A percentile compares a stretch with the other conserved stretches of the same genome.
phyloP scores from a whole-genome alignment of 2,329 filamentous ascomycete species.

The Amylocarpus encephaloides region DNA sequence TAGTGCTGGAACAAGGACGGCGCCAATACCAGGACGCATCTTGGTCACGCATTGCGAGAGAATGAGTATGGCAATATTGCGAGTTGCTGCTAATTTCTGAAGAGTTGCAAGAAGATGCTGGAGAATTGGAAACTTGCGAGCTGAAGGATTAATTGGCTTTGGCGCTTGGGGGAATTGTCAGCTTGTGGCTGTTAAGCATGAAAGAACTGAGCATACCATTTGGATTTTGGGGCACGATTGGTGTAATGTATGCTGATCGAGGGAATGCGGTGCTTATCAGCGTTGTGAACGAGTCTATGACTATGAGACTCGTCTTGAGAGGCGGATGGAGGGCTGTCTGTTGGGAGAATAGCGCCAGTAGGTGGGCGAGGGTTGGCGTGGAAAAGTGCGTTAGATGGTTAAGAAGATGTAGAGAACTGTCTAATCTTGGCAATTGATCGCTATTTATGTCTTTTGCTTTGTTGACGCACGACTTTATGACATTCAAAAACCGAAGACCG shows the following conservation, averaged over 20 bases:
- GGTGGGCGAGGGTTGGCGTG: conserved; percentile 52
- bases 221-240: conserved; percentile 17
- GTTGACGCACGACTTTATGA: conserved; percentile 32
- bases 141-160: conserved; percentile 20
- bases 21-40: conserved; percentile 59
- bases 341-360: conserved; percentile 66
- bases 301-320: conserved; percentile 55
- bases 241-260: conserved; percentile 41
- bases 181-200: not conserved
- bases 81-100: conserved; percentile 67
- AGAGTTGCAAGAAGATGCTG: conserved; percentile 63
- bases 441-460: not conserved
- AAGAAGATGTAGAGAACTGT: conserved; percentile 28
- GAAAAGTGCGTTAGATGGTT: conserved; percentile 60
- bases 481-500: conserved; percentile 39
- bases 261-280: conserved; percentile 74
- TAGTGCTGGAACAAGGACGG: conserved; percentile 68
- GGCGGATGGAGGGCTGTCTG: conserved; percentile 60
- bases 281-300: conserved; percentile 73
- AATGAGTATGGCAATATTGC: conserved; percentile 66
- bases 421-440: conserved; percentile 8
- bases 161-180: not conserved
- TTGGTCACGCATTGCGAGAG: conserved; percentile 79
- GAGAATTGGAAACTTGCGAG: conserved; percentile 38
- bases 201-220: conserved; percentile 17